Evolutionary conservation across 371 early-diverging fungal genomes (phyloP), one percentile per base, ranked within the genome.

Genomic region (Choanephora cucurbitarum): DNA sequence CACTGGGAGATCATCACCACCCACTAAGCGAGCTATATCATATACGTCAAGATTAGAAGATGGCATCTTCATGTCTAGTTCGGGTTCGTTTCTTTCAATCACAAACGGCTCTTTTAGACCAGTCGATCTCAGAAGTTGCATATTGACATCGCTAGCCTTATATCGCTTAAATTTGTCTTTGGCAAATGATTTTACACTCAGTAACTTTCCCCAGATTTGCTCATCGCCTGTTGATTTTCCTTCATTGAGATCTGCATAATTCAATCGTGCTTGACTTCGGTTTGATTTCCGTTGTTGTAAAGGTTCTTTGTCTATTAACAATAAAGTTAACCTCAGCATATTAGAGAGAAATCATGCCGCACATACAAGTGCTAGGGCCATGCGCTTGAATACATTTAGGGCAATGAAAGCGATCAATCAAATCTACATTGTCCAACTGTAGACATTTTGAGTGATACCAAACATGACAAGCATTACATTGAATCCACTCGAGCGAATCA

Each of bases 61-160:
- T 0, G 94, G 94, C 94, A 94, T 93, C 24, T 46, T 44, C 93
- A 94, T 92, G n/a, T 77, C 91, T 45, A 94, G 66, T 31, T 39
- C 60, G 0, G 89, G 91, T 9, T 87, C 73, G 8, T 80, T 60
- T 1, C 66, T 32, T 44, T 80, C 70, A 40, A 89, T 72, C 28
- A 91, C 66, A 58, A 89, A 75, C 0, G 91, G 91, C 22, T 83
- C 74, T 42, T 72, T 70, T 44, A 85, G 66, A 0, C 88, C 89
- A 7, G 77, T 80, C 18, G 59, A 47, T n/a, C 75, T 69, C 2
- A 89, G 55, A 58, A 84, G 70, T 1, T 80, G 83, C 9, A 78
- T 34, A 0, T 84, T 86, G 40, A 90, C 59, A 46, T 80, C 57
- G 13, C 70, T 62, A 15, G 87, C 90, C 22, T 62, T 44, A 44